Evolutionary conservation across 345 rosid genomes (phyloP), one percentile per base, ranked within the genome.

Genomic region (Populus davidiana): DNA sequence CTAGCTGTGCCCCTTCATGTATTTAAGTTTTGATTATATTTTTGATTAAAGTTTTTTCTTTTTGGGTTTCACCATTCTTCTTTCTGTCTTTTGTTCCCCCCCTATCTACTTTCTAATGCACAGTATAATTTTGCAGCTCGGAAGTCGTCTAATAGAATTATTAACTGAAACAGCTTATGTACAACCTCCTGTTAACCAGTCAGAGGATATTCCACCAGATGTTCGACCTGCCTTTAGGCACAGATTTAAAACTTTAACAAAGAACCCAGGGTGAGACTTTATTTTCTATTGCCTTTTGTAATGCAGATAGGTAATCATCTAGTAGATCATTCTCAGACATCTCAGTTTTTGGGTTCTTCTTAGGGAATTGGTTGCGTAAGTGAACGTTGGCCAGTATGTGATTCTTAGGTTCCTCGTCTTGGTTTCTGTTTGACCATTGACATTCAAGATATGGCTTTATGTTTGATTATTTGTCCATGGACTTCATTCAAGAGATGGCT

Each of bases 161-260:
- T 77, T 95, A 81, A 91, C 86, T 25, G 97, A 92, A 86, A 70
- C 94, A 75, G 98, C 99, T 77, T 91, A 84, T 86, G 90, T 95
- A 36, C 99, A 93, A 84, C 87, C 93, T 86, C 97, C 99, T 2
- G 75, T 85, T 69, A 81, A 85, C 75, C 98, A 89, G 84, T 83
- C 88, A 77, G 90, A 81, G 12, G 93, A 90, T 74, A 62, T 82
- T 75, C 91, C 94, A 59, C 99, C 93, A 5, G 96, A 91, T 83
- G 83, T 95, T 78, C 97, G 98, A 70, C 99, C 99, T 77, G 99
- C 99, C 38, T 93, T 95, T 81, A 89, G 86, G 65, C 99, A 95
- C 80, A 89, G 54, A 76, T 86, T 88, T 77, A 93, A 87, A 86
- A 83, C 82, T 61, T 82, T 90, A 59, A 77, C 79, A 77, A 91